These are phyloP conservation scores for Nemania sp. DNA, from an alignment of 2,329 filamentous ascomycete genomes.

Conservation along the genomic window DNA sequence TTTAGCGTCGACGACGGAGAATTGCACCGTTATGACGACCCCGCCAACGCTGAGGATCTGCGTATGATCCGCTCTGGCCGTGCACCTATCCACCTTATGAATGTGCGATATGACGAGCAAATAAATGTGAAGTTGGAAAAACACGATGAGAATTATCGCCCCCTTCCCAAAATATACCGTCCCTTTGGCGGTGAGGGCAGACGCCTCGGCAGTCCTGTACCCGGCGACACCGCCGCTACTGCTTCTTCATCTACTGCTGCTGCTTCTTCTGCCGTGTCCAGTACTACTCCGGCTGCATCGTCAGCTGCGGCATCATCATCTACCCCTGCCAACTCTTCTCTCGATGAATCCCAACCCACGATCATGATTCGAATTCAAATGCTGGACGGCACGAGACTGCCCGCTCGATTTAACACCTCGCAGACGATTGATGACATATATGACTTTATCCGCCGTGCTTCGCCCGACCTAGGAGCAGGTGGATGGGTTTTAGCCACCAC, in stretches of 20 bases:
- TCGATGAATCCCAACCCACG: slow-evolving; percentile 69
- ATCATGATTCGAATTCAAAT: slow-evolving; percentile 76
- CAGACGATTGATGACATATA: slow-evolving; percentile 81
- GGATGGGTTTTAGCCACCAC: slow-evolving; percentile 78
- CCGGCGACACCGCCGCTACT: slow-evolving; percentile 53
- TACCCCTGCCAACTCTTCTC: slow-evolving; percentile 35
- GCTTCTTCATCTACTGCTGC: slow-evolving; percentile 31
- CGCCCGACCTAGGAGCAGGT: slow-evolving; percentile 58
- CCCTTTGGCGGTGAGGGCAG: slow-evolving; percentile 74
- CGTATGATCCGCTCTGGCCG: slow-evolving; percentile 76
- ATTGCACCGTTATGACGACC: slow-evolving; percentile 78
- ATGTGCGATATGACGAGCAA: slow-evolving; percentile 72
- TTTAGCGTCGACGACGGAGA: slow-evolving; percentile 85
- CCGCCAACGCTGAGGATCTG: slow-evolving; percentile 70
- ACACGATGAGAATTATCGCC: slow-evolving; percentile 73
- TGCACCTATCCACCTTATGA: slow-evolving; percentile 77
- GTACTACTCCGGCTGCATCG: slow-evolving; percentile 35
- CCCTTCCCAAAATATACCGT: slow-evolving; percentile 74
- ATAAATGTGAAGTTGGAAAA: slow-evolving; percentile 80
- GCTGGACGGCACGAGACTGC: slow-evolving; percentile 74
- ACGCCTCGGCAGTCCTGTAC: slow-evolving; percentile 76
- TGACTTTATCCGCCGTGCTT: slow-evolving; percentile 69
- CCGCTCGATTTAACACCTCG: slow-evolving; percentile 79
- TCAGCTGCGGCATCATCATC: slow-evolving; percentile 38
- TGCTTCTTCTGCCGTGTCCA: slow-evolving; percentile 34